Base-by-base conservation (phyloP, 73 alveolate species). In the Paramecium tetraurelia region DNA sequence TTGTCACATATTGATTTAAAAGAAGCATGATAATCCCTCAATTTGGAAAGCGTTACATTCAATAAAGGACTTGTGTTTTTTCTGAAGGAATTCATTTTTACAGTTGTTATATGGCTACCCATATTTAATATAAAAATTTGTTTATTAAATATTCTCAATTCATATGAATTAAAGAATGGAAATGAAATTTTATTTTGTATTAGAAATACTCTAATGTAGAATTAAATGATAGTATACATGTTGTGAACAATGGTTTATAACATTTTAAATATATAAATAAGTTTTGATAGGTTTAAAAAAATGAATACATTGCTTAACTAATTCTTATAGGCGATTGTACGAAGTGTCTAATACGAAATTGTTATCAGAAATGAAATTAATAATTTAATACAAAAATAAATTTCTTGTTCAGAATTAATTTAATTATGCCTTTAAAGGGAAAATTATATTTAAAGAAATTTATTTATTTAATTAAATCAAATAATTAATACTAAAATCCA, bases 11-110 rank as follows among this genome's bases (percentile, higher is more conserved):
- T 93, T 92, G 97, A 95, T 87, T 97, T 97, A 63, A 96, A 97
- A 21, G 97, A 96, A 22, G 99, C 99, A 89, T 96, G 98, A 72
- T 93, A 94, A 89, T 97, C 99, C 93, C 98, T 96, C 12, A 97
- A 76, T 70, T 95, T 96, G 58, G 98, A 96, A 50, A 92, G 75
- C 1, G 95, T 83, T 0, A 92, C 94, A 89, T 89, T 89, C 27
- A 89, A 72, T 4, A 89, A 43, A 44, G 94, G 87, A 46, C 94
- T 89, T 7, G 94, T 89, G 29, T 89, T 89, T 75, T 87, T 87
- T 87, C 93, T 89, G 76, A 70, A 89, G 14, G 94, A 77, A 89
- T 88, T 89, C 86, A 70, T 83, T 83, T 89, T 89, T 27, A 89
- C 87, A 14, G 87, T 83, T 29, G 86, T 89, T 14, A 89, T 83